These are phyloP conservation scores for Didymosphaeria variabile DNA, from an alignment of 2,329 filamentous ascomycete genomes.

Conservation along the genomic window DNA sequence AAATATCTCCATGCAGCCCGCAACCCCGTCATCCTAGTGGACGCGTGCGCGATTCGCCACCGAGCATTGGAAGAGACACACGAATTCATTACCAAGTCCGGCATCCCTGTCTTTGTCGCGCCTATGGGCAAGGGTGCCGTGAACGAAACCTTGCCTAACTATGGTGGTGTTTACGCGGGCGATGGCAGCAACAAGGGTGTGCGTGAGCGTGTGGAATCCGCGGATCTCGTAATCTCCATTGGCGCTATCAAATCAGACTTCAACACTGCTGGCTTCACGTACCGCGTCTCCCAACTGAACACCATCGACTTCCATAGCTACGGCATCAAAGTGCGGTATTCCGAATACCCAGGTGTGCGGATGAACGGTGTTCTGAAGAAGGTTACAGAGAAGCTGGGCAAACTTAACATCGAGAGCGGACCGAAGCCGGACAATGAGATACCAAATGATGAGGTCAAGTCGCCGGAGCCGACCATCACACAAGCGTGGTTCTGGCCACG, in stretches of 20 bases:
- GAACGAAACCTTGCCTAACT: constrained; percentile 77
- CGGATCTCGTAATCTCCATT: constrained; percentile 76
- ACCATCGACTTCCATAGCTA: constrained; percentile 84
- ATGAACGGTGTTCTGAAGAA: constrained; percentile 82
- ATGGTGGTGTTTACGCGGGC: constrained; percentile 87
- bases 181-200: constrained; percentile 74
- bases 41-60: constrained; percentile 83
- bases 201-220: constrained; percentile 69
- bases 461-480: constrained; percentile 61
- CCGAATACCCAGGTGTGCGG: constrained; percentile 77
- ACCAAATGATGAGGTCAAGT: constrained; percentile 45
- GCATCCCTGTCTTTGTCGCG: constrained; percentile 83
- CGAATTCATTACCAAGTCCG: constrained; percentile 74
- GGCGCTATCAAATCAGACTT: constrained; percentile 79
- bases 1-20: constrained; percentile 77
- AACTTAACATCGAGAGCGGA: constrained; percentile 64
- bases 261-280: constrained; percentile 84
- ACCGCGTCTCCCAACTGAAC: constrained; percentile 77
- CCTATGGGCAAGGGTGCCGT: constrained; percentile 90
- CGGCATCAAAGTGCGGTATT: constrained; percentile 77
- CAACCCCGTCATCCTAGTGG: constrained; percentile 80
- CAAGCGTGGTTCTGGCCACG: constrained; percentile 82
- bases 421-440: constrained; percentile 65
- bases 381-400: constrained; percentile 66
- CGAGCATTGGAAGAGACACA: constrained; percentile 76